Conservation (phyloP, 768 basidiomycete genomes). For the Tulasnella sp. region DNA sequence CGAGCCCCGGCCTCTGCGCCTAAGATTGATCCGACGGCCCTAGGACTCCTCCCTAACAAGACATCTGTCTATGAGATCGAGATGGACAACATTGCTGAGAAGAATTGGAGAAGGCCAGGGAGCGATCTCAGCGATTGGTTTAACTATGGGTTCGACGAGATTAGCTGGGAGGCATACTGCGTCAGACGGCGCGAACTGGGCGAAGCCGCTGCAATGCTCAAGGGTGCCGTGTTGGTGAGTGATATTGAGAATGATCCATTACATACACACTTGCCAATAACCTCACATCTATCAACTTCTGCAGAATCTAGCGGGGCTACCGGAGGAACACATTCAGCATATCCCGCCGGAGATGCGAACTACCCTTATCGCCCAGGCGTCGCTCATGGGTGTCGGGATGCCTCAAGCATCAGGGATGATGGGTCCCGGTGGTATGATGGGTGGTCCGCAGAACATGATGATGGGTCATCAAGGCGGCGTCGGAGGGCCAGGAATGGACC, state of each 20-base stretch:
- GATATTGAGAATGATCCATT: too few species aligned
- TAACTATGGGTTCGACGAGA: slow-evolving; percentile 97
- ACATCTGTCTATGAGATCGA: slow-evolving; percentile 75
- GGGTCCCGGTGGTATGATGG: slow-evolving; percentile 26
- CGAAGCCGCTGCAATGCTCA: slow-evolving; percentile 67
- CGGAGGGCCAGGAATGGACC: slow-evolving; percentile 28
- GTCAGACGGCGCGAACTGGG: slow-evolving; percentile 72
- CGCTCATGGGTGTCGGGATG: slow-evolving; percentile 28
- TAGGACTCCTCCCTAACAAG: slow-evolving; percentile 59
- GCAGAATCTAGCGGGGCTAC: slow-evolving; percentile 73
- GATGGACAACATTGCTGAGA: slow-evolving; percentile 57
- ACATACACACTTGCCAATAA: neutral
- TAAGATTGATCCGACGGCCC: slow-evolving; percentile 51
- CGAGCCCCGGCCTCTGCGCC: slow-evolving; percentile 73
- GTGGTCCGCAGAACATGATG: slow-evolving; percentile 22
- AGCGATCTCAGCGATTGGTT: slow-evolving; percentile 96
- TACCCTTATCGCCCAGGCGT: slow-evolving; percentile 67
- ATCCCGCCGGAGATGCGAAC: slow-evolving; percentile 67
- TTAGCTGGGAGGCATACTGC: slow-evolving; percentile 89
- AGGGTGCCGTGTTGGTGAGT: slow-evolving; percentile 71
- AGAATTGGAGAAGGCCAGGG: slow-evolving; percentile 86
- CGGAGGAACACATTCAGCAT: slow-evolving; percentile 60
- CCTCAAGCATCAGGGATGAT: slow-evolving; percentile 33
- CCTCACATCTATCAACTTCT: neutral
- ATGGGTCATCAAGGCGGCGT: slow-evolving; percentile 22